Percentiles rank a stretch among this genome's conserved stretches.
phyloP scores from a whole-genome alignment of 345 rosid species.

The Gossypium raimondii region DNA sequence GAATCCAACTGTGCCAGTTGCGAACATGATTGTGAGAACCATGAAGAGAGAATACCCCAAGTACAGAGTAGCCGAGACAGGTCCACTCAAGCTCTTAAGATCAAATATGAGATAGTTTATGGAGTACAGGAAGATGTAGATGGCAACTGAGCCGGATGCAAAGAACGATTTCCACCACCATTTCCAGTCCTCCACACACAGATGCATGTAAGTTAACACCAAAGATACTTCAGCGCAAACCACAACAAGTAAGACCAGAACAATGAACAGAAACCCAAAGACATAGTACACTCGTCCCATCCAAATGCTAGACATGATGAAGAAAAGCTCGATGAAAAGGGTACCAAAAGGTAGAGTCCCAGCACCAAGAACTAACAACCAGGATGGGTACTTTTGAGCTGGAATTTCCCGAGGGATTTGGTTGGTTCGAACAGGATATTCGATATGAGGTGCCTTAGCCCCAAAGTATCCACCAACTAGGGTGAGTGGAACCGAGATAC shows the following conservation, averaged over 20 bases:
- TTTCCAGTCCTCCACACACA: slow-evolving; percentile 54
- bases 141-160: slow-evolving; percentile 60
- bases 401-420: slow-evolving; percentile 66
- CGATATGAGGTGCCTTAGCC: slow-evolving; percentile 30
- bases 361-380: slow-evolving; percentile 40
- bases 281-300: slow-evolving; percentile 2
- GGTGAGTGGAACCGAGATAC: slow-evolving; percentile 26
- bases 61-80: slow-evolving; percentile 49
- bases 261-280: slow-evolving; percentile 50
- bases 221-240: slow-evolving; percentile 63
- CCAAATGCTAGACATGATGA: slow-evolving; percentile 58
- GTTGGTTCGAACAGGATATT: slow-evolving; percentile 58
- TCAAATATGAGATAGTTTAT: slow-evolving; percentile 38
- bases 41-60: slow-evolving; percentile 53
- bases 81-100: slow-evolving; percentile 53
- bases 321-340: slow-evolving; percentile 64
- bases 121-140: slow-evolving; percentile 39
- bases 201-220: slow-evolving; percentile 58
- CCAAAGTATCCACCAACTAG: slow-evolving; percentile 3
- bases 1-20: slow-evolving; percentile 55
- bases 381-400: slow-evolving; percentile 56
- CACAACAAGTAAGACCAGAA: slow-evolving; percentile 46
- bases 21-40: slow-evolving; percentile 56
- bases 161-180: slow-evolving; percentile 1
- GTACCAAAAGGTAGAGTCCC: slow-evolving; percentile 43